phyloP scores from a whole-genome alignment of 2,329 filamentous ascomycete genomes.

The Didymella sp. region DNA sequence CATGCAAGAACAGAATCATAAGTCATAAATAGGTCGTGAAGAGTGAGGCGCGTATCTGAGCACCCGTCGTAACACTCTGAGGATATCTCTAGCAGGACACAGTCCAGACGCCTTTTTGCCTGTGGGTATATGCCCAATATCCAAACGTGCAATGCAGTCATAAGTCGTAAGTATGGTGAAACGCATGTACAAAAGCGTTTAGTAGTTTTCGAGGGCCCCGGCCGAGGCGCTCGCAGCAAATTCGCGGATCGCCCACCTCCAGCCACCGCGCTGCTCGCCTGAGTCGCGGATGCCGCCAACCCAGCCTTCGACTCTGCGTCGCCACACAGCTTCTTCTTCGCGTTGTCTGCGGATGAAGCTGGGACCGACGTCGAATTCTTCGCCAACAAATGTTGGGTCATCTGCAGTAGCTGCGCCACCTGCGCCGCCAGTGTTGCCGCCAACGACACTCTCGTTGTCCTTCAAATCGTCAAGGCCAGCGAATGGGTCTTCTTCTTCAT shows the following conservation, averaged over 20 bases:
- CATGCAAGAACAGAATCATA: slow-evolving; percentile 28
- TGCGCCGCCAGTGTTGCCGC: slow-evolving; percentile 32
- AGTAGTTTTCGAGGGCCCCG: slow-evolving; percentile 28
- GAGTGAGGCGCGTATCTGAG: slow-evolving; percentile 44
- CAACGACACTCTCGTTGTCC: slow-evolving; percentile 60
- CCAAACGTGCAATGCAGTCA: slow-evolving; percentile 40
- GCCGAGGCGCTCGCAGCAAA: slow-evolving; percentile 47
- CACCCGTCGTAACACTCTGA: slow-evolving; percentile 47
- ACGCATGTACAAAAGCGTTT: slow-evolving; percentile 23
- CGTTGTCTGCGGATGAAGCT: slow-evolving; percentile 89
- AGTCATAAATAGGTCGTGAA: slow-evolving; percentile 46
- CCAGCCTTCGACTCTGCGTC: slow-evolving; percentile 87
- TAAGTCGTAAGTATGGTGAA: slow-evolving; percentile 39
- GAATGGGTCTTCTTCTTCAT: slow-evolving; percentile 92
- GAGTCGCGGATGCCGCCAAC: slow-evolving; percentile 64
- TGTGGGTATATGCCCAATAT: slow-evolving; percentile 36
- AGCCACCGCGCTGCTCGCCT: slow-evolving; percentile 57
- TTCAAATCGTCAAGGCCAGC: slow-evolving; percentile 93
- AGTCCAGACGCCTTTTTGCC: slow-evolving; percentile 35
- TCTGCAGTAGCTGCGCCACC: slow-evolving; percentile 32
- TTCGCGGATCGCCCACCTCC: slow-evolving; percentile 76
- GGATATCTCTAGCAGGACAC: slow-evolving; percentile 39
- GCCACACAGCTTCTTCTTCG: slow-evolving; percentile 92
- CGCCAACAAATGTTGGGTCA: slow-evolving; percentile 68
- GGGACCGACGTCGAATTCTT: slow-evolving; percentile 97